These are phyloP conservation scores for Plenodomus tracheiphilus DNA, from an alignment of 2,329 filamentous ascomycete species.

Conservation along the genomic window DNA sequence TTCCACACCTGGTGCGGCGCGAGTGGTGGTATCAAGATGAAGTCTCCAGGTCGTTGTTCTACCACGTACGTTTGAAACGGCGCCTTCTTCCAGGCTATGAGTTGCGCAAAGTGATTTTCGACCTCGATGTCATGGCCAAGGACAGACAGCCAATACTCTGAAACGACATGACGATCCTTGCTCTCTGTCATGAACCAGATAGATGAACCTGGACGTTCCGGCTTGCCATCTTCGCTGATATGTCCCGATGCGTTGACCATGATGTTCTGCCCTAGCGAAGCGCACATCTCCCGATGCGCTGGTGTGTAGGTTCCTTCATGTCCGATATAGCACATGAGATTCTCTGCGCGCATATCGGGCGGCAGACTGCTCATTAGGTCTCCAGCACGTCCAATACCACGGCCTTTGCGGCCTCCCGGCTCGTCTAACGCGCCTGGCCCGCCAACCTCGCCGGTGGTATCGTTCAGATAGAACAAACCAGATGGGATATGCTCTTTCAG, in stretches of 20 bases:
- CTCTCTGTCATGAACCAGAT: conserved; percentile 99
- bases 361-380: conserved; percentile 95
- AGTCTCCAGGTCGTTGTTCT: conserved; percentile 86
- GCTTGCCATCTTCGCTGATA: conserved; percentile 68
- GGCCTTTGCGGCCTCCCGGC: conserved; percentile 53
- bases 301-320: conserved; percentile 98
- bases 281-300: conserved; percentile 96
- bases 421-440: conserved; percentile 60
- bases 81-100: conserved; percentile 93
- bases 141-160: conserved; percentile 91
- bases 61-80: conserved; percentile 92
- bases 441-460: conserved; percentile 65
- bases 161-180: conserved; percentile 85
- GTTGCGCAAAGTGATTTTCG: conserved; percentile 93
- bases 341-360: conserved; percentile 84
- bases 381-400: conserved; percentile 71
- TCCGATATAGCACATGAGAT: conserved; percentile 97
- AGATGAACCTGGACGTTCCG: conserved; percentile 77
- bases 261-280: conserved; percentile 92
- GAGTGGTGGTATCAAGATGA: conserved; percentile 89
- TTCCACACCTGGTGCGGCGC: conserved; percentile 99
- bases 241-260: conserved; percentile 87
- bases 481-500: conserved; percentile 77
- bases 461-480: conserved; percentile 87
- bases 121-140: conserved; percentile 96